Evolutionary conservation across 495 filamentous ascomycete species (phyloP).

Genomic region (Mycothermus thermophilus): DNA sequence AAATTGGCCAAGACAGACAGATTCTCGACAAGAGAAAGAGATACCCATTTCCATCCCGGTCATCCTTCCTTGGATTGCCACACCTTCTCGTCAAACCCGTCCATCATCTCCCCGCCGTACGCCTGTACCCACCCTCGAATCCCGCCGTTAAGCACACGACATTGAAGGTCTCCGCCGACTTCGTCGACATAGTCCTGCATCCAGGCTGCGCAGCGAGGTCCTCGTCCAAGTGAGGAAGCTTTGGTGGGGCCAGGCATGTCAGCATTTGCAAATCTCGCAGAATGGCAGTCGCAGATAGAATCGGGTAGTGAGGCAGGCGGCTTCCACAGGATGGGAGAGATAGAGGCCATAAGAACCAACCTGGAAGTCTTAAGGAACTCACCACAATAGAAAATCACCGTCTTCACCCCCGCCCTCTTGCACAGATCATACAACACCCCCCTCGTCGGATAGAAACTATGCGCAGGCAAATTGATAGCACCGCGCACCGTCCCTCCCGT

Average conservation of each 20-base stretch:
- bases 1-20: too few species aligned
- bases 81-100: slow-evolving; percentile 33
- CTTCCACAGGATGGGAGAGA: too few species aligned
- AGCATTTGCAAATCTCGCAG: too few species aligned
- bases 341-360: too few species aligned
- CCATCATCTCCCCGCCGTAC: slow-evolving; percentile 31
- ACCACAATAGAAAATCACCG: slow-evolving; percentile 38
- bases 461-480: slow-evolving; percentile 34
- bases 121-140: slow-evolving; percentile 37
- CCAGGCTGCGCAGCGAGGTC: slow-evolving; percentile 35
- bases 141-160: slow-evolving; percentile 33
- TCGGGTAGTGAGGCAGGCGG: too few species aligned
- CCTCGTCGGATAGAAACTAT: slow-evolving; percentile 32
- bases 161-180: slow-evolving; percentile 23
- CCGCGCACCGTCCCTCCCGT: slow-evolving; percentile 18
- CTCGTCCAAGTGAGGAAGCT: slow-evolving; percentile 33
- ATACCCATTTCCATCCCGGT: too few species aligned
- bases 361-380: slow-evolving; percentile 9
- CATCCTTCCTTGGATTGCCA: slow-evolving; percentile 23
- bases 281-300: too few species aligned
- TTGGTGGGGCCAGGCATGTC: neutral
- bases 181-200: slow-evolving; percentile 31
- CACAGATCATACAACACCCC: slow-evolving; percentile 26
- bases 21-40: too few species aligned
- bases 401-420: slow-evolving; percentile 29